Conservation (phyloP, 805 yeast genomes). For the Yarrowia divulgata region DNA sequence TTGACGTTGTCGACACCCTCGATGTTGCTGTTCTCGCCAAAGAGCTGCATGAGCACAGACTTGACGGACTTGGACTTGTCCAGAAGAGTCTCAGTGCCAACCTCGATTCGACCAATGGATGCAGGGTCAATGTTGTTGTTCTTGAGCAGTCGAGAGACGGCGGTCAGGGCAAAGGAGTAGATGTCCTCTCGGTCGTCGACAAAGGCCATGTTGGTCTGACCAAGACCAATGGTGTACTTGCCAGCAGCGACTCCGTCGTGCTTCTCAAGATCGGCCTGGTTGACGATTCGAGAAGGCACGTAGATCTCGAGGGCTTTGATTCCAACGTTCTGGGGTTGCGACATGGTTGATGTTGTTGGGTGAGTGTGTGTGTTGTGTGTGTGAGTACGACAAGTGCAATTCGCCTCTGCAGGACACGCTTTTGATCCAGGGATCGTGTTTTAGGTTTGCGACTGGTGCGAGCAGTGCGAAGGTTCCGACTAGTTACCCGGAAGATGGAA, state of each 20-base stretch:
- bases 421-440: constrained; percentile 33
- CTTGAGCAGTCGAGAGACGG: constrained; percentile 72
- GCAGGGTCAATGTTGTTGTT: constrained; percentile 83
- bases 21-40: constrained; percentile 85
- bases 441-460: constrained; percentile 38
- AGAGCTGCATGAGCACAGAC: constrained; percentile 92
- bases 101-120: constrained; percentile 92
- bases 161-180: constrained; percentile 94
- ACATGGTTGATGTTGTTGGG: constrained; percentile 23
- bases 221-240: constrained; percentile 97
- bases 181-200: constrained; percentile 98
- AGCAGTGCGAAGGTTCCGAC: constrained; percentile 32
- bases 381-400: constrained; percentile 6
- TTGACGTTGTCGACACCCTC: constrained; percentile 96
- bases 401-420: constrained; percentile 15
- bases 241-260: constrained; percentile 89
- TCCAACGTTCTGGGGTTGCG: constrained; percentile 83
- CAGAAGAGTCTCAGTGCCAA: constrained; percentile 95
- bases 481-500: constrained; percentile 29
- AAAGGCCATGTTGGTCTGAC: constrained; percentile 97
- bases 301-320: constrained; percentile 95
- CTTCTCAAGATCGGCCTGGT: constrained; percentile 85
- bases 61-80: constrained; percentile 98
- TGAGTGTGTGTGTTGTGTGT: constrained; percentile 9
- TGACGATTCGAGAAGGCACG: constrained; percentile 83